Base-by-base conservation (phyloP, 2,329 filamentous ascomycete genomes). In the Dactylonectria macrodidyma region DNA sequence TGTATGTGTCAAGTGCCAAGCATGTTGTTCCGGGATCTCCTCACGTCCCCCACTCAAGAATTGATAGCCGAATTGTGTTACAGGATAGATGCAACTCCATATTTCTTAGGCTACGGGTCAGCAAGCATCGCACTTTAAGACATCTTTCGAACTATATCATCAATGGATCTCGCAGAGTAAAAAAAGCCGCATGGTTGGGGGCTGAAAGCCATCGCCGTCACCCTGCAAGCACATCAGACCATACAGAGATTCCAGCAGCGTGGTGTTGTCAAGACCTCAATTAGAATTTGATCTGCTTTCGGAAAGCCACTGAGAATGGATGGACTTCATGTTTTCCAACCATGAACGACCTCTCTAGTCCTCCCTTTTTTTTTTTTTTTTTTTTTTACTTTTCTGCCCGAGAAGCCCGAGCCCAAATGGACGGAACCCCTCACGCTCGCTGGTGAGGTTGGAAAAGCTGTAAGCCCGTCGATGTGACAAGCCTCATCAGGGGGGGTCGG, bases 401-500 rank as follows among this genome's bases (percentile, higher is more conserved):
- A 52, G 33, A 44, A 44, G 14, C 16, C 8, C 2, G 5, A 44
- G 41, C 41, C 41, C 41, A 44, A 44, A n/a, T n/a, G 7, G 26
- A 30, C 26, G 26, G 41, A 44, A 44, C 41, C 41, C 41, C 41
- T 44, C 41, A 44, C n/a, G 38, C 38, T 1, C 19, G 19, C 26
- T 5, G 26, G 26, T 30, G 26, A 30, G 6, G 41, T 44, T n/a
- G 41, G 8, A 38, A 12, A 12, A 19, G 14, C 16, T 54, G 34
- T 30, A 30, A 30, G 26, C 26, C 34, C 51, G 30, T 14, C 36
- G 51, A 54, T 36, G 51, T 54, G 51, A 54, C 51, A 30, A n/a
- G 33, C 34, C 22, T 19, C 19, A 19, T 19, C 26, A 30, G 26
- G 26, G 26, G 34, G 51, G 51, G 33, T 14, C 51, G 11, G n/a